A percentile compares a stretch with the other conserved stretches of the same genome.
phyloP scores from a whole-genome alignment of 495 filamentous ascomycete species.

The Neurospora intermedia region DNA sequence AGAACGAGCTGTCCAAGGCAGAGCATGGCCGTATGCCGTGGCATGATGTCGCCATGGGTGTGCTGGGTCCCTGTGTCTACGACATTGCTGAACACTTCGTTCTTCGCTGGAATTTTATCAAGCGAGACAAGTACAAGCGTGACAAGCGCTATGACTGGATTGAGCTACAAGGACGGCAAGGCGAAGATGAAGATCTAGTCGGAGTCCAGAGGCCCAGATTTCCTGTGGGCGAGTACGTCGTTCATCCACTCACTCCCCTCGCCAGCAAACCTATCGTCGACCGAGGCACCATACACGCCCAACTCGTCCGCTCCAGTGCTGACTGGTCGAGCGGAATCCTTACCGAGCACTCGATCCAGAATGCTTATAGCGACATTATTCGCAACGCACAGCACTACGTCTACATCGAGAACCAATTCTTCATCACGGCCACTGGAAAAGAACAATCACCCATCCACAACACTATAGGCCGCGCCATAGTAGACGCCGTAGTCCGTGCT shows the following conservation, averaged over 20 bases:
- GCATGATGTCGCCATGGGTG: slow-evolving; percentile 89
- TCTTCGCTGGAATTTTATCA: slow-evolving; percentile 91
- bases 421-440: slow-evolving; percentile 89
- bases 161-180: slow-evolving; percentile 64
- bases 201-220: slow-evolving; percentile 78
- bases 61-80: slow-evolving; percentile 81
- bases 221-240: slow-evolving; percentile 75
- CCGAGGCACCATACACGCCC: slow-evolving; percentile 64
- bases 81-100: slow-evolving; percentile 97
- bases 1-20: slow-evolving; percentile 83
- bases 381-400: slow-evolving; percentile 78
- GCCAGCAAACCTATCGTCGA: slow-evolving; percentile 34
- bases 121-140: slow-evolving; percentile 96
- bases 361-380: slow-evolving; percentile 81
- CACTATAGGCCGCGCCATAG: slow-evolving; percentile 74
- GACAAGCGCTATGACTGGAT: slow-evolving; percentile 73
- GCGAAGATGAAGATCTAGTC: slow-evolving; percentile 69
- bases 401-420: slow-evolving; percentile 98
- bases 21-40: slow-evolving; percentile 95
- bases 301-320: slow-evolving; percentile 73
- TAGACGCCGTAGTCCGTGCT: slow-evolving; percentile 76
- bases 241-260: slow-evolving; percentile 64
- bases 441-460: slow-evolving; percentile 80
- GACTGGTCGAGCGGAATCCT: slow-evolving; percentile 96
- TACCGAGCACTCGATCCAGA: slow-evolving; percentile 83